These are phyloP conservation scores for Aspergillus sclerotialis DNA, from an alignment of 2,329 filamentous ascomycete species.

Conservation along the genomic window DNA sequence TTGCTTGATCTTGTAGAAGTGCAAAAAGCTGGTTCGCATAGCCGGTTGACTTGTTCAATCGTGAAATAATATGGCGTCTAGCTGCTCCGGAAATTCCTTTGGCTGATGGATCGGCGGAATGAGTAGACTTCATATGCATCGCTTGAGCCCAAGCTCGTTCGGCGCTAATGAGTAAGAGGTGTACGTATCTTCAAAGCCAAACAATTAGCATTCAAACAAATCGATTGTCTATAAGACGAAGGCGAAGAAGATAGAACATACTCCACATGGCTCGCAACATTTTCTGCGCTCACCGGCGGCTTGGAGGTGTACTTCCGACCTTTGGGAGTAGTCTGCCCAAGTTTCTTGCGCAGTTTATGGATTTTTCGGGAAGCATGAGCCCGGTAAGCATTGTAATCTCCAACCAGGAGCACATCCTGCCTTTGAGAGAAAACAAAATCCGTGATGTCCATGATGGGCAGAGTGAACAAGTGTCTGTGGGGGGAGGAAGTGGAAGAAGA, in stretches of 20 bases:
- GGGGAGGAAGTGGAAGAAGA: constrained; percentile 2
- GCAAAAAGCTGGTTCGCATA: constrained; percentile 62
- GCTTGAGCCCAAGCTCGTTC: constrained; percentile 94
- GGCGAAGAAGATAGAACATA: constrained; percentile 40
- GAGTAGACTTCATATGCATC: constrained; percentile 84
- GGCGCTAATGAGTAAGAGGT: constrained; percentile 74
- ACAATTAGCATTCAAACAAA: constrained; percentile 7
- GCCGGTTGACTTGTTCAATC: constrained; percentile 70
- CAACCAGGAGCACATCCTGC: constrained; percentile 76
- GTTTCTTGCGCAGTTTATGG: constrained; percentile 74
- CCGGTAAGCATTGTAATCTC: constrained; percentile 83
- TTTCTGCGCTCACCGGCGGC: constrained; percentile 61
- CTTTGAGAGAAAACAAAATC: constrained; percentile 71
- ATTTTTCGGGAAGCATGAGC: constrained; percentile 71
- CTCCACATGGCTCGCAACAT: constrained; percentile 70
- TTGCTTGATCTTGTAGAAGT: constrained; percentile 55
- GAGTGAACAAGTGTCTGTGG: constrained; percentile 3
- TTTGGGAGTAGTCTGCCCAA: constrained; percentile 76
- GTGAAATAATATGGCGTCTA: constrained; percentile 81
- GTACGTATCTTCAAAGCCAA: constrained; percentile 53
- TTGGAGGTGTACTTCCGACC: constrained; percentile 77
- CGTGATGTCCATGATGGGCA: constrained; percentile 73
- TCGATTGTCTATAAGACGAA: not conserved
- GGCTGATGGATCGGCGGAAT: constrained; percentile 63
- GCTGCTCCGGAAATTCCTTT: constrained; percentile 73